phyloP scores from a whole-genome alignment of 805 yeast genomes.

The Yamadazyma ubonensis region DNA sequence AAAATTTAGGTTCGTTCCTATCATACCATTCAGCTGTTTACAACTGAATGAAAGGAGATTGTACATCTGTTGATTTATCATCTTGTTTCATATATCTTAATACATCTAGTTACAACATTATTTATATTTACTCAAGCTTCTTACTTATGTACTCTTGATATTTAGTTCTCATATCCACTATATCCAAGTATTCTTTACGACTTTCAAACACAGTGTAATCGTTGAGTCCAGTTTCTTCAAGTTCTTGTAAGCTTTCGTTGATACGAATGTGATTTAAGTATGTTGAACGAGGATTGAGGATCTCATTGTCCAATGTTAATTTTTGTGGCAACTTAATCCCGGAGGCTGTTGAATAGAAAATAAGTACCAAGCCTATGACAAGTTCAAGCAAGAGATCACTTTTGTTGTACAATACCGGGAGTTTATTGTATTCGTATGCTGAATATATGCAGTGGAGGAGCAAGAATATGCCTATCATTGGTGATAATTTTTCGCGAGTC shows the following conservation, averaged over 20 bases:
- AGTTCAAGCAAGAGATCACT: conserved; percentile 53
- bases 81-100: too few relatives aligned
- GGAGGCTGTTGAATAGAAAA: conserved; percentile 38
- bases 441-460: conserved; percentile 54
- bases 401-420: conserved; percentile 17
- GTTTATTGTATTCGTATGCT: conserved; percentile 50
- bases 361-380: conserved; percentile 43
- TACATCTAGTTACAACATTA: too few relatives aligned
- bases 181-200: conserved; percentile 52
- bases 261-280: conserved; percentile 48
- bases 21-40: neutral
- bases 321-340: conserved; percentile 1
- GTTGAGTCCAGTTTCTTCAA: conserved; percentile 47
- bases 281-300: conserved; percentile 17
- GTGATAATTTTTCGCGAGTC: conserved; percentile 1
- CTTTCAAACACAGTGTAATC: conserved; percentile 40
- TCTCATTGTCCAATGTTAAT: conserved; percentile 20
- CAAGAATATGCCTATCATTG: conserved; percentile 9
- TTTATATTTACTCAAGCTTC: conserved; percentile 2
- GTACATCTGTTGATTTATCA: too few relatives aligned
- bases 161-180: conserved; percentile 44
- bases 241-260: conserved; percentile 45
- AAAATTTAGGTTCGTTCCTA: neutral
- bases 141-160: conserved; percentile 33
- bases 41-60: too few relatives aligned